Conservation (phyloP, 306 rosid species). For the Medicago lupulina region DNA sequence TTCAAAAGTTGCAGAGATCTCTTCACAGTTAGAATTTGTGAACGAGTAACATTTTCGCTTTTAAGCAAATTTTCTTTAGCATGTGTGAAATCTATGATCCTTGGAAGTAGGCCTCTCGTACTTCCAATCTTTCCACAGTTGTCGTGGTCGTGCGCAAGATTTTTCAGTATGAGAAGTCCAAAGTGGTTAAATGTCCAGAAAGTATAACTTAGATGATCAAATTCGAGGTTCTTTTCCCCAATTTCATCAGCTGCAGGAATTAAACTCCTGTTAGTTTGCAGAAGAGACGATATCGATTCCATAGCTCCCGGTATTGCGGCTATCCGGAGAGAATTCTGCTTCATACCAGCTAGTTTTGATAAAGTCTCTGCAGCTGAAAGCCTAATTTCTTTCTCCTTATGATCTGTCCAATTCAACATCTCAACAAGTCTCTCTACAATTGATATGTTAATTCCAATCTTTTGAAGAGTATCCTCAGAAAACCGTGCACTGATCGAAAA, state of each 20-base stretch:
- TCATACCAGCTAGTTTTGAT: slow-evolving; percentile 77
- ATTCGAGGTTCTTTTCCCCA: slow-evolving; percentile 61
- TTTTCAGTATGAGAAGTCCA: slow-evolving; percentile 81
- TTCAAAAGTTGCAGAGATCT: slow-evolving; percentile 83
- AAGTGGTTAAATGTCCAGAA: slow-evolving; percentile 76
- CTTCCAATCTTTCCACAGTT: slow-evolving; percentile 95
- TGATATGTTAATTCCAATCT: slow-evolving; percentile 68
- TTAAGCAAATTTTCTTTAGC: slow-evolving; percentile 65
- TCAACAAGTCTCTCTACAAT: slow-evolving; percentile 85
- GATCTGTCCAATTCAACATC: slow-evolving; percentile 90
- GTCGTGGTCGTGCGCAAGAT: slow-evolving; percentile 79
- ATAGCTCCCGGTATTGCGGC: slow-evolving; percentile 88
- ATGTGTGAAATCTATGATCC: slow-evolving; percentile 80
- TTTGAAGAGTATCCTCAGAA: slow-evolving; percentile 83
- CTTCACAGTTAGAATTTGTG: slow-evolving; percentile 67
- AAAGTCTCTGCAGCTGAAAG: slow-evolving; percentile 76
- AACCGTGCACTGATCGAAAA: slow-evolving; percentile 54
- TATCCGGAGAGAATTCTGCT: slow-evolving; percentile 81
- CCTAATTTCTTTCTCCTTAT: slow-evolving; percentile 76
- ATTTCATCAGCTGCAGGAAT: slow-evolving; percentile 73
- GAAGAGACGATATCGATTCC: slow-evolving; percentile 90
- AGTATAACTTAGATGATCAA: slow-evolving; percentile 59
- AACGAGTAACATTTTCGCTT: slow-evolving; percentile 49
- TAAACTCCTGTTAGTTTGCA: slow-evolving; percentile 60
- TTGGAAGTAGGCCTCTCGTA: slow-evolving; percentile 87